Conservation (phyloP, 306 rosid species). For the Abrus pulchellus region DNA sequence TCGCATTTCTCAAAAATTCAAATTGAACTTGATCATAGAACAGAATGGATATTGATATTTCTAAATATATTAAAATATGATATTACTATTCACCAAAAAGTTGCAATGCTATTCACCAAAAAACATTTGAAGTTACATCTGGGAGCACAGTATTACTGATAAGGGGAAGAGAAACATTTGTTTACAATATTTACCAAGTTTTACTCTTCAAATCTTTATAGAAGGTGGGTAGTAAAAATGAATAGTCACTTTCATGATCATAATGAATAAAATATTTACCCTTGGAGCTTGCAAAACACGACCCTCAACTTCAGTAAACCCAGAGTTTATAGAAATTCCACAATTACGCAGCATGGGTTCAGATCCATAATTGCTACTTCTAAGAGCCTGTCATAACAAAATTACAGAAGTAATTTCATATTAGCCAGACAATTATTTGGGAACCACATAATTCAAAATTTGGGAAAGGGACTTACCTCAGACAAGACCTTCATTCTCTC, state of each 20-base stretch:
- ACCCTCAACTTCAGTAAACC: constrained; percentile 84
- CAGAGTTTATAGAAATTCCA: constrained; percentile 61
- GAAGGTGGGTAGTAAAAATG: not conserved
- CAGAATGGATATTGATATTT: not conserved
- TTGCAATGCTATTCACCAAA: not conserved
- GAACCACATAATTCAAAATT: not conserved
- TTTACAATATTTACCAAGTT: not conserved
- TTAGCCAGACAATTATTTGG: not conserved
- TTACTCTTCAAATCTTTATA: not conserved
- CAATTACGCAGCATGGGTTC: constrained; percentile 81
- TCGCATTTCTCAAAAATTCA: not conserved
- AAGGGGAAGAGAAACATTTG: not conserved
- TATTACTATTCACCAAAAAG: no score
- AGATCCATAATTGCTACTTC: constrained; percentile 68
- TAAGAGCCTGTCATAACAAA: constrained; percentile 68
- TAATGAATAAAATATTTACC: constrained; percentile 54
- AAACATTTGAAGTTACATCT: not conserved
- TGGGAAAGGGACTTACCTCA: constrained; percentile 57
- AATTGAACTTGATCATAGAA: not conserved
- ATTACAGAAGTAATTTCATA: not conserved
- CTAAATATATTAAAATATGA: not conserved
- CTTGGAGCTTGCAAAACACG: constrained; percentile 87
- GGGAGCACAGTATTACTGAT: not conserved
- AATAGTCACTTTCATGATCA: not conserved
- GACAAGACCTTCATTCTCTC: constrained; percentile 82